phyloP scores from a whole-genome alignment of 2,329 filamentous ascomycete genomes.

The Ophiostoma sp. region DNA sequence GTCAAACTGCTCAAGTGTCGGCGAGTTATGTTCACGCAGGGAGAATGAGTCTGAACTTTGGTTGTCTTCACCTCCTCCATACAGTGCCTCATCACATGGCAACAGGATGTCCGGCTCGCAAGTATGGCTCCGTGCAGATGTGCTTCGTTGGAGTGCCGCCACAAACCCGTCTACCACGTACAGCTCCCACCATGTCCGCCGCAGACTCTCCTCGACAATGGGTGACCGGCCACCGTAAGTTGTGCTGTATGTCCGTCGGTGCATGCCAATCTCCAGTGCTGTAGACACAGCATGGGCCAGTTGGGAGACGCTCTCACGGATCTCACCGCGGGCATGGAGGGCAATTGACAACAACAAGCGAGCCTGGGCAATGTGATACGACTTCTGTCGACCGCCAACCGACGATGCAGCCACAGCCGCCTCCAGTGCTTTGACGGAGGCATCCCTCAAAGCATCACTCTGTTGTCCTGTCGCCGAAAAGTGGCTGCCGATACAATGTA shows the following conservation, averaged over 20 bases:
- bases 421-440: not conserved
- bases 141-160: not conserved
- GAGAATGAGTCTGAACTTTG: not conserved
- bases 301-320: not conserved
- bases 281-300: conserved; percentile 1
- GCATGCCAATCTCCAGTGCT: not conserved
- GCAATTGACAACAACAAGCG: not conserved
- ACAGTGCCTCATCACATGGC: not conserved
- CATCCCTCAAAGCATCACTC: not conserved
- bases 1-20: not conserved
- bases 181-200: conserved; percentile 3
- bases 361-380: not conserved
- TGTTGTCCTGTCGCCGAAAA: not conserved
- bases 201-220: not conserved
- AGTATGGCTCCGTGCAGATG: not conserved
- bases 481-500: not conserved
- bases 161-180: conserved; percentile 8
- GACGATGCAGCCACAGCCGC: not conserved
- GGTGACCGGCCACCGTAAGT: not conserved
- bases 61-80: not conserved
- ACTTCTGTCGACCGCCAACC: not conserved
- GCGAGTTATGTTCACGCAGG: not conserved
- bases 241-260: not conserved
- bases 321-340: conserved; percentile 1
- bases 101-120: not conserved